Base-by-base conservation (phyloP, 108 stramenopile genomes). In the Parietichytrium sp. region DNA sequence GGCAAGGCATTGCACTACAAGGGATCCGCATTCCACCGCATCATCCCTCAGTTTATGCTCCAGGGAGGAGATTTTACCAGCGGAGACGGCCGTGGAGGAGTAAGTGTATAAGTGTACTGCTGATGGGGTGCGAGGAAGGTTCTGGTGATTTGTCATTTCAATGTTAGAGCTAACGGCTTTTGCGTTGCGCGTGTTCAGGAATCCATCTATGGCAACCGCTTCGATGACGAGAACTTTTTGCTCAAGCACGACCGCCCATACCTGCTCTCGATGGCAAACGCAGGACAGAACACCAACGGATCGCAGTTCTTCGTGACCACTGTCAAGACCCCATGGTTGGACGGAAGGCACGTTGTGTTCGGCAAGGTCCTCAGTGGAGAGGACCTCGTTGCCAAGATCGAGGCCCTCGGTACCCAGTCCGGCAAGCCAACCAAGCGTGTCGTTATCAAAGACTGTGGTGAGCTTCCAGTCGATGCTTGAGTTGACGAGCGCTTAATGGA, bases 181-280 rank as follows among this genome's bases (percentile, higher is more conserved):
- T n/a, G n/a, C n/a, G n/a, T n/a, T n/a, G n/a, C n/a, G n/a, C n/a
- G n/a, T n/a, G n/a, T n/a, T n/a, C n/a, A n/a, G n/a, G 92, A 95
- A 82, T 91, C 93, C n/a, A 98, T 96, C 55, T 96, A 87, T 52
- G 88, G 88, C 31, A 83, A 90, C 45, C 87, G 90, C 49, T 98
- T 98, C 85, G 92, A 96, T 47, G 98, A 97, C 83, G 95, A 95
- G 83, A 94, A 97, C 82, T 97, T 98, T 87, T 79, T 86, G 52
- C 88, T 99, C n/a, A 95, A 91, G 82, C 95, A 94, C 88, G 91
- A 91, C 82, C 88, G 95, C 83, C 55, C 85, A 7, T 94, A 91
- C 80, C 78, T 97, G 79, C 87, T 99, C 30, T 90, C 92, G 49
- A 98, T 98, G 97, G 98, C 98, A 47, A 99, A 99, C 89, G 87